Conservation (phyloP, 1,139 yeast species). For the Blastobotrys serpentis region DNA sequence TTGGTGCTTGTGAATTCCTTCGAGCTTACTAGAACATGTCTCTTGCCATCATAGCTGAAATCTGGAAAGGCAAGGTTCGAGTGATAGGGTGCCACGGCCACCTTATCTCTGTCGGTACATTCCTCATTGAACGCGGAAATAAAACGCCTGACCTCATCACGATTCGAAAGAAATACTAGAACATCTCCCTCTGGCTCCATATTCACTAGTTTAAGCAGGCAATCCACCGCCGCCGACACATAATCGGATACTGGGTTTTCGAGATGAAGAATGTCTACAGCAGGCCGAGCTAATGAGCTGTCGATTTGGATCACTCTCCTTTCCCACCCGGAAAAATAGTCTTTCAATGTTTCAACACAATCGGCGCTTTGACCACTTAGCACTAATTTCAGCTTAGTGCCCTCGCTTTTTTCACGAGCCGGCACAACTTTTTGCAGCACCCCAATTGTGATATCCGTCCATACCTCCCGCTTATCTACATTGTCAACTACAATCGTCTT, state of each 20-base stretch:
- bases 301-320: slow-evolving; percentile 9
- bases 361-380: slow-evolving; percentile 32
- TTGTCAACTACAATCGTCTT: slow-evolving; percentile 81
- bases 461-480: slow-evolving; percentile 79
- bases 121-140: not conserved
- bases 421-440: slow-evolving; percentile 51
- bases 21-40: slow-evolving; percentile 7
- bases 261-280: slow-evolving; percentile 73
- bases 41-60: slow-evolving; percentile 10
- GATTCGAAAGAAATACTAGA: slow-evolving; percentile 52
- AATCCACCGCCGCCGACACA: slow-evolving; percentile 68
- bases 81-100: not conserved
- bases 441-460: slow-evolving; percentile 75
- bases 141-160: not conserved
- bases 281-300: slow-evolving; percentile 32
- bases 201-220: slow-evolving; percentile 65
- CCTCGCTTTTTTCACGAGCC: slow-evolving; percentile 31
- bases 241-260: slow-evolving; percentile 75
- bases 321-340: slow-evolving; percentile 46
- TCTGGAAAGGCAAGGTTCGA: not conserved
- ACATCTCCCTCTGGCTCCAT: slow-evolving; percentile 65
- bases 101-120: not conserved
- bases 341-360: slow-evolving; percentile 50
- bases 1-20: not conserved
- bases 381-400: slow-evolving; percentile 44